A percentile compares a stretch with the other conserved stretches of the same genome.
These are phyloP conservation scores for Hirsutella rhossiliensis DNA, from an alignment of 2,329 filamentous ascomycete genomes.

Conservation along the genomic window DNA sequence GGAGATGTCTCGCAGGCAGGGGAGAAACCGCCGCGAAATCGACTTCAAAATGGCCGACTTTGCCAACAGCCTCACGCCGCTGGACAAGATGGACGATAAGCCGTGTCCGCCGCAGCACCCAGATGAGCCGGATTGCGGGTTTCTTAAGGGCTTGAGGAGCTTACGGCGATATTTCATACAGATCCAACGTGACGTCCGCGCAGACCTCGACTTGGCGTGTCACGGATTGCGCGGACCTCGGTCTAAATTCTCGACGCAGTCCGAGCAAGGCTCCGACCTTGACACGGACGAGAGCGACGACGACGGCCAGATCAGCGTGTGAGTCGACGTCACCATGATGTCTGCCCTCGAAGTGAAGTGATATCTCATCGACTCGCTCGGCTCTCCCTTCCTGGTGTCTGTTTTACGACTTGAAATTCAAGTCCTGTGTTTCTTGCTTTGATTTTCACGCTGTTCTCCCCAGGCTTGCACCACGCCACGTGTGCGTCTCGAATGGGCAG, in stretches of 20 bases:
- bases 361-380: no score
- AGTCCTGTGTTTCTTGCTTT: no score
- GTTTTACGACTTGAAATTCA: no score
- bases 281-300: constrained; percentile 18
- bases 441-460: no score
- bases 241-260: constrained; percentile 7
- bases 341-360: no score
- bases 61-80: constrained; percentile 88
- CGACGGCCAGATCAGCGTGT: neutral
- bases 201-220: constrained; percentile 34
- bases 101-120: constrained; percentile 74
- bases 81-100: constrained; percentile 52
- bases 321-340: neutral
- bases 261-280: constrained; percentile 11
- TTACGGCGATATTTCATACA: constrained; percentile 74
- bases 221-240: constrained; percentile 9
- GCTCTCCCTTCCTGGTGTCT: no score
- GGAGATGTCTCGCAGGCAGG: constrained; percentile 33
- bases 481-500: no score
- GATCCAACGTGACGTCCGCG: constrained; percentile 67
- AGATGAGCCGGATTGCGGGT: constrained; percentile 73
- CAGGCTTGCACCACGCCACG: no score
- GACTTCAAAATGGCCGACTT: constrained; percentile 98
- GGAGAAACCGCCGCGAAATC: constrained; percentile 48
- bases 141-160: constrained; percentile 71